Conservation (phyloP, 768 basidiomycete species). For the Atractiella rhizophila region DNA sequence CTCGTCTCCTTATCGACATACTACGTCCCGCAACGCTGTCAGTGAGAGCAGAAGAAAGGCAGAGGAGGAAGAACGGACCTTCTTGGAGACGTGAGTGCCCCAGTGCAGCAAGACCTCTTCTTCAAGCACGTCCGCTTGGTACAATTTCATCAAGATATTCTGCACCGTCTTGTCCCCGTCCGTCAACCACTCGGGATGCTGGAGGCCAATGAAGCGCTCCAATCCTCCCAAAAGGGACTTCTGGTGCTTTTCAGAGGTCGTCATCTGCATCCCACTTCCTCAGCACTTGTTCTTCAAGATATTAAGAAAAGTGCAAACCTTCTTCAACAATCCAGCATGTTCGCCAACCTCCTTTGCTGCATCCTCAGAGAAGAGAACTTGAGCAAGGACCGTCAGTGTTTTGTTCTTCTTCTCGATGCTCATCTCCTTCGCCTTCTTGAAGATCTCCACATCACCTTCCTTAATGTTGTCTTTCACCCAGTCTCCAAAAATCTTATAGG, state of each 20-base stretch:
- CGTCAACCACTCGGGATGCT: constrained; percentile 42
- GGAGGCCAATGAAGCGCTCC: constrained; percentile 56
- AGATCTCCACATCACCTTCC: constrained; percentile 38
- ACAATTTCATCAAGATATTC: constrained; percentile 79
- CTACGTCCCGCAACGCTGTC: background rate
- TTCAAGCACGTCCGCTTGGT: constrained; percentile 73
- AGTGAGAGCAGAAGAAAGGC: background rate
- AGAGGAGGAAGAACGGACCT: constrained; percentile 5
- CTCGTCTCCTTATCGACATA: constrained; percentile 61
- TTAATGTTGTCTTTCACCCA: constrained; percentile 37
- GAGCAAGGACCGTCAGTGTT: constrained; percentile 53
- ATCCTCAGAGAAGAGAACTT: constrained; percentile 54
- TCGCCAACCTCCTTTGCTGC: constrained; percentile 23
- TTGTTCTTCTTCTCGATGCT: constrained; percentile 91
- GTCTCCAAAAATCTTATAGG: constrained; percentile 52
- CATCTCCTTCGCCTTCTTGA: constrained; percentile 67
- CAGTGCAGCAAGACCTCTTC: constrained; percentile 57
- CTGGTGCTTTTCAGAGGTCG: constrained; percentile 82
- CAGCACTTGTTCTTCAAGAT: background rate
- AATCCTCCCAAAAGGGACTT: constrained; percentile 81
- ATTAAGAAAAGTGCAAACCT: constrained; percentile 29
- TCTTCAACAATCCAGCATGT: constrained; percentile 45
- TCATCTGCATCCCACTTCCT: constrained; percentile 28
- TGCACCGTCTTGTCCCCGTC: constrained; percentile 32
- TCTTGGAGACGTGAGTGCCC: constrained; percentile 13